Evolutionary conservation across 2,329 filamentous ascomycete genomes (phyloP).

Genomic region (Didymella pomorum): DNA sequence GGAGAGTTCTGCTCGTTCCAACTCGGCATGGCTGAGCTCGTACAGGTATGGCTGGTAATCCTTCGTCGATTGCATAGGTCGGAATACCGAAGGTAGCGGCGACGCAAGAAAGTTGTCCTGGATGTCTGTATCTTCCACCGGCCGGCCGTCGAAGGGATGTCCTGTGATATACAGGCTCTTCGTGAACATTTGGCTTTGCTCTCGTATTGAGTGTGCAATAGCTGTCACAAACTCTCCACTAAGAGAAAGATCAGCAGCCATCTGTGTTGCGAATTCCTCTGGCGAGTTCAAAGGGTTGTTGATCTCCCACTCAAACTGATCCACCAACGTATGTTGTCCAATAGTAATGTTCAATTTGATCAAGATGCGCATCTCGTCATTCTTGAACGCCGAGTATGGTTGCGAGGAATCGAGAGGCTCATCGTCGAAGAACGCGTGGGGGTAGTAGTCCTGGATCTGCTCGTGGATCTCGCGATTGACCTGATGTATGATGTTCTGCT

Average conservation of each 20-base stretch:
- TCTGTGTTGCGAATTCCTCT: constrained; percentile 89
- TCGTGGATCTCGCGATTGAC: constrained; percentile 81
- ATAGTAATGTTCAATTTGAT: constrained; percentile 98
- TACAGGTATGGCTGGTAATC: constrained; percentile 94
- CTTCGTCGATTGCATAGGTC: constrained; percentile 90
- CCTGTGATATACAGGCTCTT: constrained; percentile 91
- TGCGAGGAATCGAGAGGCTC: constrained; percentile 88
- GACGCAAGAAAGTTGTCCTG: constrained; percentile 85
- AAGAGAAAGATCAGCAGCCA: constrained; percentile 88
- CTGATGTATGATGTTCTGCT: constrained; percentile 66
- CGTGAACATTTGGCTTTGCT: constrained; percentile 94
- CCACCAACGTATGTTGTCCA: constrained; percentile 88
- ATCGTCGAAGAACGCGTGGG: constrained; percentile 88
- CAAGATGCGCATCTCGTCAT: constrained; percentile 97
- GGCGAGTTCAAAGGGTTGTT: constrained; percentile 94
- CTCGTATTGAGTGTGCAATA: constrained; percentile 96
- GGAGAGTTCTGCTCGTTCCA: constrained; percentile 89
- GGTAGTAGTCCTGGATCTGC: constrained; percentile 92
- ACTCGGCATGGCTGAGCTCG: constrained; percentile 87
- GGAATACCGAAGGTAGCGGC: constrained; percentile 82
- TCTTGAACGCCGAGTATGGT: constrained; percentile 94
- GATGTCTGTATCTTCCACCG: constrained; percentile 90
- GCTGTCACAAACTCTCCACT: constrained; percentile 96
- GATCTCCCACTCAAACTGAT: constrained; percentile 99
- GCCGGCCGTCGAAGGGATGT: constrained; percentile 93